A percentile compares a stretch with the other conserved stretches of the same genome.
phyloP scores from a whole-genome alignment of 371 early-diverging fungal species.

The Mortierella sp. region DNA sequence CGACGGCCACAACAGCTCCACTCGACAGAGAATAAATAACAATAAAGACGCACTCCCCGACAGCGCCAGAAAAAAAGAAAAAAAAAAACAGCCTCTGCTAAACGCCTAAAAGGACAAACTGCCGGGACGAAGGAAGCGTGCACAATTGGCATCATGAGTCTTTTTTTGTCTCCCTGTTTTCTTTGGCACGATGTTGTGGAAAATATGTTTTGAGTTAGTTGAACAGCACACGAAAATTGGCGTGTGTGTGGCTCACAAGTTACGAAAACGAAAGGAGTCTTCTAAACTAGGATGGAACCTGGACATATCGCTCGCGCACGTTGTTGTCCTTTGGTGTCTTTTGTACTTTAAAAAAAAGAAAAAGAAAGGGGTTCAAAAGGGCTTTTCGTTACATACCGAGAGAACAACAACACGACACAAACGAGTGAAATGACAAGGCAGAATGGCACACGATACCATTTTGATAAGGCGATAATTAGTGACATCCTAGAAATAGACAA shows the following conservation, averaged over 20 bases:
- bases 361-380: not conserved
- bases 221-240: not conserved
- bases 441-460: not conserved
- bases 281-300: constrained; percentile 12
- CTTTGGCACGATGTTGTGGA: no score
- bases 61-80: no score
- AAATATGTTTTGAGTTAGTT: no score
- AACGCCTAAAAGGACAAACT: no score
- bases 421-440: not conserved
- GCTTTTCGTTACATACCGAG: not conserved
- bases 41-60: not conserved
- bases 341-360: not conserved
- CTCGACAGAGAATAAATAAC: no score
- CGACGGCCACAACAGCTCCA: no score
- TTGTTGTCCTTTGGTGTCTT: constrained; percentile 9
- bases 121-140: no score
- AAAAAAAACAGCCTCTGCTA: no score
- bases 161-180: no score
- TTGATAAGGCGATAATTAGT: not conserved
- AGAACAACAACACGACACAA: not conserved
- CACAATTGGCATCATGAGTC: no score
- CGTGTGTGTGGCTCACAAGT: not conserved
- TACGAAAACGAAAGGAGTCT: not conserved
- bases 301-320: constrained; percentile 22
- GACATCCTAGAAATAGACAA: constrained; percentile 1